A percentile compares a stretch with the other conserved stretches of the same genome.
Conservation (phyloP, 2,329 filamentous ascomycete genomes). For the Trichoderma asperellum region DNA sequence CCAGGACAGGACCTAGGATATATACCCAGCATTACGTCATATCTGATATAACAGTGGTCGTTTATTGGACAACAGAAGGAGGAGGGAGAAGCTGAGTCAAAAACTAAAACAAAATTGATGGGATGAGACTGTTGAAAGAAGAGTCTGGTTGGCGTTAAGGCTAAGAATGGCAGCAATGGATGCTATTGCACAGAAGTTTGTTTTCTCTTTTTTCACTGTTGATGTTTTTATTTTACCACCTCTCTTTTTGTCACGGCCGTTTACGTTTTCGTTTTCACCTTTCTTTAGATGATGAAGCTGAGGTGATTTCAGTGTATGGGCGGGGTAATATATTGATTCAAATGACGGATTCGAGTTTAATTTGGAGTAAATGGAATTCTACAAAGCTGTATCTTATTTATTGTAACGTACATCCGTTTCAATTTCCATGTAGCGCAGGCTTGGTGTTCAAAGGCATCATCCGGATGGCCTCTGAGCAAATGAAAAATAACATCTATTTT, state of each 20-base stretch:
- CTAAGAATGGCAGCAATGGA: conserved; percentile 20
- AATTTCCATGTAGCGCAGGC: background rate
- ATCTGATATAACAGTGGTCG: conserved; percentile 29
- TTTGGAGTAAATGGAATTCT: conserved; percentile 6
- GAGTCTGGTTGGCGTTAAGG: conserved; percentile 23
- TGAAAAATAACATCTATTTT: background rate
- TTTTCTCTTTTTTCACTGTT: background rate
- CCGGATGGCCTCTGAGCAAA: background rate
- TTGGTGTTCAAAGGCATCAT: background rate
- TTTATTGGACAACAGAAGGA: conserved; percentile 24
- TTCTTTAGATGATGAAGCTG: background rate
- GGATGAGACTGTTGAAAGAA: background rate
- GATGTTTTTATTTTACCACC: background rate
- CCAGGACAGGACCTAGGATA: conserved; percentile 36
- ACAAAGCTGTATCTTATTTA: background rate
- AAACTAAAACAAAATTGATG: conserved; percentile 3
- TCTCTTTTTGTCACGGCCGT: conserved; percentile 11
- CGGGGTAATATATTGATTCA: conserved; percentile 14
- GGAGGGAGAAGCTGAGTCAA: background rate
- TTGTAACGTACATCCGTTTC: background rate
- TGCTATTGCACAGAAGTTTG: background rate
- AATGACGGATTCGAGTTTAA: background rate
- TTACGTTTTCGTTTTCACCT: background rate
- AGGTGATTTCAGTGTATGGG: background rate
- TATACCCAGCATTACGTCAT: conserved; percentile 38